A percentile compares a stretch with the other conserved stretches of the same genome.
phyloP scores from a whole-genome alignment of 441 rosid species.

The Capsella rubella region DNA sequence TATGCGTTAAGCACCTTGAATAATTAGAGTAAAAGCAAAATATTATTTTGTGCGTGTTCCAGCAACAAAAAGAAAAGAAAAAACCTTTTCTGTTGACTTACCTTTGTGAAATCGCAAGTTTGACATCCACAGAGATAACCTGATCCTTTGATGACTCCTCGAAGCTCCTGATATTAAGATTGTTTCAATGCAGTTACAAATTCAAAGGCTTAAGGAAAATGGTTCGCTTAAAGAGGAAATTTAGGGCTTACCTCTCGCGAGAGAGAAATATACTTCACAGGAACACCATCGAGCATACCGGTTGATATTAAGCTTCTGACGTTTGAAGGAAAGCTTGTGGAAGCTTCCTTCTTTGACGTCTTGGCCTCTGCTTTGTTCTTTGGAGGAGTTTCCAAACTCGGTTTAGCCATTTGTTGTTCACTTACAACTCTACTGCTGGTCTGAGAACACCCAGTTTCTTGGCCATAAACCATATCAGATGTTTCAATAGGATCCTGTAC shows the following conservation, averaged over 20 bases:
- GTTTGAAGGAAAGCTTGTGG: conserved; percentile 76
- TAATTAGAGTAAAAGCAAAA: conserved; percentile 13
- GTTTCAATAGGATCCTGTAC: conserved; percentile 48
- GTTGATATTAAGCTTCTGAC: conserved; percentile 73
- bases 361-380: conserved; percentile 62
- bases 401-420: conserved; percentile 49
- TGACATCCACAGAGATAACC: conserved; percentile 81
- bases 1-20: conserved; percentile 71
- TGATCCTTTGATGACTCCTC: conserved; percentile 73
- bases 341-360: conserved; percentile 62
- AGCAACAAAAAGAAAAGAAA: background rate
- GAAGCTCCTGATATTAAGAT: conserved; percentile 57
- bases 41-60: background rate
- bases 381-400: conserved; percentile 53
- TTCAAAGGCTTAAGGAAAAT: conserved; percentile 14
- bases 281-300: conserved; percentile 75
- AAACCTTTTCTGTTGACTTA: conserved; percentile 38
- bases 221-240: conserved; percentile 22
- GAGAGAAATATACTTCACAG: conserved; percentile 74
- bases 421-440: conserved; percentile 38
- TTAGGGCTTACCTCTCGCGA: conserved; percentile 63
- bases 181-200: conserved; percentile 10
- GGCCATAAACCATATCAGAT: conserved; percentile 48
- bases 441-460: conserved; percentile 44
- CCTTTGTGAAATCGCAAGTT: conserved; percentile 69